Evolutionary conservation across 2,329 filamentous ascomycete genomes (phyloP).

Genomic region (Aspergillus ruber): DNA sequence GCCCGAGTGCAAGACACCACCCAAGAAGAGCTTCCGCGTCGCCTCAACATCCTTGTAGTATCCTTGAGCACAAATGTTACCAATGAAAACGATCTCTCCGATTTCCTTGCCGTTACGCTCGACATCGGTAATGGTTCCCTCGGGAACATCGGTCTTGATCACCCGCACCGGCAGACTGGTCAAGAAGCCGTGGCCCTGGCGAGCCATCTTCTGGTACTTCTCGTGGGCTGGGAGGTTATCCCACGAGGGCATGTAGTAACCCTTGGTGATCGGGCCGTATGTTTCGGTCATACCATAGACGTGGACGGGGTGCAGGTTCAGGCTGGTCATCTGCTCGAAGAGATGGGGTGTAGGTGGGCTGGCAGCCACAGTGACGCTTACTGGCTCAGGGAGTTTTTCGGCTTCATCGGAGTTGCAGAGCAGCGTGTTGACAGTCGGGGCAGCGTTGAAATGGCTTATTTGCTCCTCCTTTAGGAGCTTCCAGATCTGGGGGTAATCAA

Average conservation of each 20-base stretch:
- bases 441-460: conserved; percentile 93
- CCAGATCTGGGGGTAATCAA: conserved; percentile 94
- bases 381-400: conserved; percentile 58
- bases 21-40: conserved; percentile 78
- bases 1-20: conserved; percentile 80
- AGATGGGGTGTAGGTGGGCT: conserved; percentile 83
- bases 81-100: conserved; percentile 76
- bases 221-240: conserved; percentile 65
- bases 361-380: conserved; percentile 86
- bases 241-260: conserved; percentile 83
- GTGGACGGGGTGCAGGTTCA: conserved; percentile 87
- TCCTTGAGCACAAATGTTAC: conserved; percentile 85
- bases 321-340: conserved; percentile 81
- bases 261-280: conserved; percentile 92
- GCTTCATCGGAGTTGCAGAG: conserved; percentile 77
- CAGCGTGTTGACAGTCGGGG: conserved; percentile 91
- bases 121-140: conserved; percentile 62
- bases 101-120: conserved; percentile 66
- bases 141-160: conserved; percentile 69
- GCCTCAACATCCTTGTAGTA: conserved; percentile 89
- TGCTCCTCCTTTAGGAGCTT: conserved; percentile 73
- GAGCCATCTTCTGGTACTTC: conserved; percentile 82
- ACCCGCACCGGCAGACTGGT: conserved; percentile 74
- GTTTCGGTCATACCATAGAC: conserved; percentile 87
- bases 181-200: conserved; percentile 88